Base-by-base conservation (phyloP, 2,329 filamentous ascomycete genomes). In the Didymosphaeria variabile region DNA sequence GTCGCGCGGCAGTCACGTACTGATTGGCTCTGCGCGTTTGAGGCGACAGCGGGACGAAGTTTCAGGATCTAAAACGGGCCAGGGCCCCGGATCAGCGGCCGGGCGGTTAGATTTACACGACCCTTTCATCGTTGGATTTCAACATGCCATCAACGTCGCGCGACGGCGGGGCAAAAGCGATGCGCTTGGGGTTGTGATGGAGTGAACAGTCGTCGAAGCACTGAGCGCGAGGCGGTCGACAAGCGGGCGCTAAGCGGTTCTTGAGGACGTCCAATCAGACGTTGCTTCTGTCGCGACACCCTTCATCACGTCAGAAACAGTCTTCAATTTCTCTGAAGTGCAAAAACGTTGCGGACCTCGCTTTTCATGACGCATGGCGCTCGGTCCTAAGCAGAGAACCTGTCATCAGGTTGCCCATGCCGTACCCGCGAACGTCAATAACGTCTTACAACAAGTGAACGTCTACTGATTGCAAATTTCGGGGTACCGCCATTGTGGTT, bases 1-100 rank as follows among this genome's bases (percentile, higher is more conserved):
- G 64, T 64, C 56, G 63, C 64, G 64, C 65, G 61, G 65, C 55
- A 62, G 67, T 70, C 69, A 71, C 69, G 67, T 69, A 74, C 55
- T 67, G 66, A 79, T 79, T 79, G 77, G 77, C 57, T 57, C 58
- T 59, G 67, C 66, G 59, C 38, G 68, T 64, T 67, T 71, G 68
- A 55, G 63, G 66, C 68, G 60, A 63, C 59, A 63, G 57, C 54
- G 67, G 67, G 66, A 58, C 60, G 10, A 44, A 66, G 74, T 77
- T 77, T 77, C 74, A 77, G 61, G 62, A 67, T 64, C 61, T 65
- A 61, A 72, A 72, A 71, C 69, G 64, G 65, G 60, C 65, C 59
- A 62, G 63, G 56, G 50, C 64, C 59, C 53, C 60, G 59, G 59
- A 71, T 71, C 67, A 57, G 60, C 70, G 21, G 38, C 40, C 53